Percentiles rank a stretch among this genome's conserved stretches.
Evolutionary conservation across 108 stramenopile species (phyloP).

Genomic region (Aurantiochytrium sp.): DNA sequence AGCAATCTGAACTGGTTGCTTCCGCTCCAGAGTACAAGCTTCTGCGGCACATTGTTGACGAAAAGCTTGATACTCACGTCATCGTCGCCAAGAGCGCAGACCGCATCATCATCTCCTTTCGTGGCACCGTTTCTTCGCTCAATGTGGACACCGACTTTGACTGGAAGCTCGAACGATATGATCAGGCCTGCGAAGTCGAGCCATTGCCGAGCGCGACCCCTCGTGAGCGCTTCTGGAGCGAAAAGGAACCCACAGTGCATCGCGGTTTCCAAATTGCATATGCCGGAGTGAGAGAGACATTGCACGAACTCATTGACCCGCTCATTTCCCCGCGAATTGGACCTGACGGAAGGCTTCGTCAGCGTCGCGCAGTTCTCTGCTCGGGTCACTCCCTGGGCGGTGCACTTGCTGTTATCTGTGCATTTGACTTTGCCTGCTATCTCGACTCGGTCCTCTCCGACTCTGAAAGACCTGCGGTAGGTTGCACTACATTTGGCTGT

Average conservation of each 20-base stretch:
- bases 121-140: neutral
- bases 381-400: neutral
- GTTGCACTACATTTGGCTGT: neutral
- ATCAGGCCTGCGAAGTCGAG: neutral
- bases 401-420: neutral
- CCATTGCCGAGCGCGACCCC: neutral
- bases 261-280: neutral
- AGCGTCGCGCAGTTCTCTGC: neutral
- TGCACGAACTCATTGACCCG: neutral
- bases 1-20: neutral
- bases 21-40: neutral
- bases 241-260: neutral
- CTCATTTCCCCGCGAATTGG: neutral
- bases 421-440: neutral
- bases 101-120: neutral
- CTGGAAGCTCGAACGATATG: neutral
- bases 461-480: neutral
- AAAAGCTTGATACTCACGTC: neutral
- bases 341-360: neutral
- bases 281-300: neutral
- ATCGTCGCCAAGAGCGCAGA: neutral
- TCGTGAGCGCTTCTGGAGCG: neutral
- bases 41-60: neutral
- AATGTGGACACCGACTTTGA: neutral
- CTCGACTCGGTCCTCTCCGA: neutral